Base-by-base conservation (phyloP, 345 rosid genomes). In the Excoecaria agallocha region DNA sequence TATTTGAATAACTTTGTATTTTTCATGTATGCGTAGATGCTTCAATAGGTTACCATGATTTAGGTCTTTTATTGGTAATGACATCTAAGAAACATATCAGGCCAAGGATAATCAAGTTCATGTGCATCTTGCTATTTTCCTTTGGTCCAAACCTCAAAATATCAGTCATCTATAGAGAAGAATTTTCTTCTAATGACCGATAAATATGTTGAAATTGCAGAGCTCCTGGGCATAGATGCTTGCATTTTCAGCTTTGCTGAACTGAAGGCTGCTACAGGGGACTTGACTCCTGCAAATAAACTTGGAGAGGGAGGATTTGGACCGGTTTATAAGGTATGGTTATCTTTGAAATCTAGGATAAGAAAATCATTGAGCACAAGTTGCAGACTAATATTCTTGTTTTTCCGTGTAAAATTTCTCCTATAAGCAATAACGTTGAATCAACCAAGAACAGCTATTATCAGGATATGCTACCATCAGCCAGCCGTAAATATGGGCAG, bases 241-340 rank as follows among this genome's bases (percentile, higher is more conserved):
- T 84, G 77, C 80, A 89, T 89, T 66, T 90, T 90, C 82, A 80
- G 78, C 74, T 86, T 80, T 81, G 77, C 84, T 3, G 89, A 89
- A 75, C 86, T 91, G 62, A 89, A 72, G 83, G 52, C 84, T 74
- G 93, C 91, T 25, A 89, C 93, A 35, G 85, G 87, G 43, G 91
- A 86, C 74, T 91, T 91, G 63, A 83, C 72, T 81, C 78, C 83
- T 55, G 71, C 85, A 52, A 85, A 90, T 81, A 90, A 90, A 77
- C 91, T 89, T 57, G 96, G 94, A 76, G 96, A 93, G 83, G 96
- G 95, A 79, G 95, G 97, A 63, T 92, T 87, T 73, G 93, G 97
- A 76, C 89, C 96, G 2, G 90, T 90, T 68, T 93, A 73, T 24
- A 85, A 83, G 96, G 98, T 88, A 78, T 10, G 75, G 56, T 8